Conservation (phyloP, 116 monocot species). For the Papilionanthe hybrid region DNA sequence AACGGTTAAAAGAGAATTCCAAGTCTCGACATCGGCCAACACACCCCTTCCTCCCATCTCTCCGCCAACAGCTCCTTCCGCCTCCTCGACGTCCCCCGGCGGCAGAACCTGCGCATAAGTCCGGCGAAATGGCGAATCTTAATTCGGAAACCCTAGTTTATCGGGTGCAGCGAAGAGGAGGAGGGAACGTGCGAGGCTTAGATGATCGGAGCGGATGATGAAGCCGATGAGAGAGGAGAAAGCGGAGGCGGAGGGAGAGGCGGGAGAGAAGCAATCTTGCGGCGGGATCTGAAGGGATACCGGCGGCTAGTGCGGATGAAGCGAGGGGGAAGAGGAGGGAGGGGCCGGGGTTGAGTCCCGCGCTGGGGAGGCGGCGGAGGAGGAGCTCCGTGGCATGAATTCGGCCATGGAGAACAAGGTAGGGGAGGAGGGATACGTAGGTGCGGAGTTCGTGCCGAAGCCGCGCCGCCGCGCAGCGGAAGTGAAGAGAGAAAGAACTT, state of each 20-base stretch:
- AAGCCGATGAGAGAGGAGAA: slow-evolving; percentile 22
- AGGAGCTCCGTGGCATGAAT: slow-evolving; percentile 17
- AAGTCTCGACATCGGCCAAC: slow-evolving; percentile 16
- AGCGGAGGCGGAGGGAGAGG: slow-evolving; percentile 13
- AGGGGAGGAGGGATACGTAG: slow-evolving; percentile 15
- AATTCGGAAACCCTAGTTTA: slow-evolving; percentile 25
- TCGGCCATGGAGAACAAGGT: slow-evolving; percentile 8
- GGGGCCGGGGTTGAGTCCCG: slow-evolving; percentile 16
- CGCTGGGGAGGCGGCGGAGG: slow-evolving; percentile 22
- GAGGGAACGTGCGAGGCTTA: slow-evolving; percentile 13
- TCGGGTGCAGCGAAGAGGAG: slow-evolving; percentile 11
- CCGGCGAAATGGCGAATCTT: slow-evolving; percentile 22
- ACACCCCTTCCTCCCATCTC: slow-evolving; percentile 15
- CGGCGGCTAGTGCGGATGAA: slow-evolving; percentile 7
- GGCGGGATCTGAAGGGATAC: background rate
- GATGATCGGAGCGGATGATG: background rate
- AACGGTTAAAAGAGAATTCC: slow-evolving; percentile 18
- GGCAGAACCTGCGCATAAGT: slow-evolving; percentile 16
- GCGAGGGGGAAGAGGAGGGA: slow-evolving; percentile 30
- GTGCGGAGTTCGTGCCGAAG: slow-evolving; percentile 30
- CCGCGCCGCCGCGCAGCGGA: slow-evolving; percentile 18
- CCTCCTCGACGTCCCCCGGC: slow-evolving; percentile 12
- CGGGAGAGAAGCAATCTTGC: slow-evolving; percentile 6
- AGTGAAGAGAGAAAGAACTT: slow-evolving; percentile 29
- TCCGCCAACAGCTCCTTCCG: slow-evolving; percentile 11